Conservation (phyloP, 345 rosid species). For the Rhodamnia argentea region DNA sequence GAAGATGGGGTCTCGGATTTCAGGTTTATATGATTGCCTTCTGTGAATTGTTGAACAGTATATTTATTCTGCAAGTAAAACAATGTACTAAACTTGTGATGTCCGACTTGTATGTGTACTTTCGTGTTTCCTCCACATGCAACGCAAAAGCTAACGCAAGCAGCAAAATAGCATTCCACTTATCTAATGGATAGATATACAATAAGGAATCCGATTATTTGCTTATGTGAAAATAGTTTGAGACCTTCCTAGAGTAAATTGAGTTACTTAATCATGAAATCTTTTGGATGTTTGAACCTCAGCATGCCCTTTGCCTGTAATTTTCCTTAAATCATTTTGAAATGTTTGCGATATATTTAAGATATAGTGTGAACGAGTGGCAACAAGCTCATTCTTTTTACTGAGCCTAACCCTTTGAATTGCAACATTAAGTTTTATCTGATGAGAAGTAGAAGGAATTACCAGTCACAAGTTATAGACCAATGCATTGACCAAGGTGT, state of each 20-base stretch:
- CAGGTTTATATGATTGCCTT: constrained; percentile 34
- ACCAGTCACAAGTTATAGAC: neutral
- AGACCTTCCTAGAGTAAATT: neutral
- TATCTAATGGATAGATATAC: neutral
- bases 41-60: neutral
- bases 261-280: neutral
- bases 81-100: neutral
- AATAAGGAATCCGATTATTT: neutral
- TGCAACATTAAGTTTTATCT: neutral
- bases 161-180: neutral
- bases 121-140: neutral
- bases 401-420: neutral
- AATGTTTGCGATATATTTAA: neutral
- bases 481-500: too few species aligned
- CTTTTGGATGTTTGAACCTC: neutral
- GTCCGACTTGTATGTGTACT: neutral
- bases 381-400: neutral
- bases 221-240: neutral
- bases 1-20: constrained; percentile 96
- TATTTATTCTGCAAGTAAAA: neutral
- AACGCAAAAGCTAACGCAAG: neutral
- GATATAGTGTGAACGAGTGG: neutral
- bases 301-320: neutral
- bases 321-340: neutral
- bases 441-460: neutral